A percentile compares a stretch with the other conserved stretches of the same genome.
These are phyloP conservation scores for Phytopythium boreale DNA, from an alignment of 352 stramenopile species.

Conservation along the genomic window DNA sequence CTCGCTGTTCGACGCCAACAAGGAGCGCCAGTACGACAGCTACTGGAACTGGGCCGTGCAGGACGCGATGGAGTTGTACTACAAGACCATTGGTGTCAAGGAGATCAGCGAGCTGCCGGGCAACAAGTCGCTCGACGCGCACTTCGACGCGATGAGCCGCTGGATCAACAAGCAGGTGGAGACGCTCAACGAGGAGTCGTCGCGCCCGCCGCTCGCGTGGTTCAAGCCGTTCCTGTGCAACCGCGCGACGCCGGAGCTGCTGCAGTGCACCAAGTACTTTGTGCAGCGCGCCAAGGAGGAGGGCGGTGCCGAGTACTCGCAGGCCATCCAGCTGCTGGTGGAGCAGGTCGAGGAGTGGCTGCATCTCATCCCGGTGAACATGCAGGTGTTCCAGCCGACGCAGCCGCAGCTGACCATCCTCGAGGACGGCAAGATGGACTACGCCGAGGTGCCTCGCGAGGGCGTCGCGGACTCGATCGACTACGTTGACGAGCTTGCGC, in stretches of 20 bases:
- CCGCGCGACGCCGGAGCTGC: slow-evolving; percentile 59
- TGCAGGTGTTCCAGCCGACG: slow-evolving; percentile 51
- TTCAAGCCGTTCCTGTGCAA: slow-evolving; percentile 72
- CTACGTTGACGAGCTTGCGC: slow-evolving; percentile 68
- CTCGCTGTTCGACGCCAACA: slow-evolving; percentile 63
- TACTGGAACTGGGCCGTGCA: slow-evolving; percentile 84
- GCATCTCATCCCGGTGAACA: slow-evolving; percentile 48
- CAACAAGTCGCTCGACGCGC: slow-evolving; percentile 24
- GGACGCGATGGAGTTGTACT: slow-evolving; percentile 65
- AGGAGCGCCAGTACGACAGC: slow-evolving; percentile 75
- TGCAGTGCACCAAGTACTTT: slow-evolving; percentile 53
- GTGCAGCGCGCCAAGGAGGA: slow-evolving; percentile 38
- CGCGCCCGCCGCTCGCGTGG: slow-evolving; percentile 43
- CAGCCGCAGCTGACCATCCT: slow-evolving; percentile 54
- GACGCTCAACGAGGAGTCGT: slow-evolving; percentile 28
- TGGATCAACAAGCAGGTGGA: slow-evolving; percentile 57
- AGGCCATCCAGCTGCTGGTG: slow-evolving; percentile 55
- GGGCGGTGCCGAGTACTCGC: slow-evolving; percentile 38
- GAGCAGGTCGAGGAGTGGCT: slow-evolving; percentile 59
- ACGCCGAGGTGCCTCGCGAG: slow-evolving; percentile 48
- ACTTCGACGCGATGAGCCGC: slow-evolving; percentile 52
- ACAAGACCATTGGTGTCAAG: slow-evolving; percentile 32
- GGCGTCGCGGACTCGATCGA: slow-evolving; percentile 50
- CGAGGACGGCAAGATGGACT: slow-evolving; percentile 48
- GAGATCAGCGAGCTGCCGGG: slow-evolving; percentile 17